Percentiles rank a stretch among this genome's conserved stretches.
Evolutionary conservation across 2,329 filamentous ascomycete genomes (phyloP).

Genomic region (Aschersonia sp.): DNA sequence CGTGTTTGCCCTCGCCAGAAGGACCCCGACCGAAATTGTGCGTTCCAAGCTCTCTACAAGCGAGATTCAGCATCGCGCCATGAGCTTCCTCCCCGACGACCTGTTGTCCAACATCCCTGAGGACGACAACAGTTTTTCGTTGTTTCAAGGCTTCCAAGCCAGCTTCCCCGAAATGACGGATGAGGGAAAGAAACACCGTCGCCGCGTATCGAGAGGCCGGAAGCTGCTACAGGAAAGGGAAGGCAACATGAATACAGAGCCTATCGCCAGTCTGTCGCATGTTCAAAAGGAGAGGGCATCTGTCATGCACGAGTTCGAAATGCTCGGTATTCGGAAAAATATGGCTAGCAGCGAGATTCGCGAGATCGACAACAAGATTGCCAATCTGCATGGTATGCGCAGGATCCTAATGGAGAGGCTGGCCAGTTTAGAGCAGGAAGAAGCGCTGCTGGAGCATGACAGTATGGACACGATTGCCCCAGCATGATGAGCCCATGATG

Average conservation of each 20-base stretch:
- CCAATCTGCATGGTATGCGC: conserved; percentile 84
- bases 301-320: conserved; percentile 75
- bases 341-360: conserved; percentile 95
- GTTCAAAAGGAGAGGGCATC: conserved; percentile 68
- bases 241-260: conserved; percentile 35
- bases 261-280: conserved; percentile 53
- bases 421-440: conserved; percentile 77
- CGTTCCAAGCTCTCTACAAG: conserved; percentile 77
- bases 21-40: conserved; percentile 85
- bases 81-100: conserved; percentile 81
- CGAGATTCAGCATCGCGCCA: conserved; percentile 87
- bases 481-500: no score
- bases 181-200: conserved; percentile 54
- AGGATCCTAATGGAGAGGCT: conserved; percentile 80
- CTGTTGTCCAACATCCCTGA: conserved; percentile 82
- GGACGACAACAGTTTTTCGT: conserved; percentile 69
- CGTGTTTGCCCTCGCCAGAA: conserved; percentile 81
- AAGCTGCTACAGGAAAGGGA: conserved; percentile 52
- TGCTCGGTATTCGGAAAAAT: conserved; percentile 85
- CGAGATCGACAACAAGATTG: conserved; percentile 93
- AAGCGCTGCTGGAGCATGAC: conserved; percentile 79
- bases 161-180: conserved; percentile 62
- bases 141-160: conserved; percentile 94
- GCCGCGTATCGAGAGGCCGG: conserved; percentile 58
- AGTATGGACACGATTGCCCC: conserved; percentile 31